Percentiles rank a stretch among this genome's conserved stretches.
phyloP scores from a whole-genome alignment of 1,139 yeast genomes.

The Blastobotrys indianensis region DNA sequence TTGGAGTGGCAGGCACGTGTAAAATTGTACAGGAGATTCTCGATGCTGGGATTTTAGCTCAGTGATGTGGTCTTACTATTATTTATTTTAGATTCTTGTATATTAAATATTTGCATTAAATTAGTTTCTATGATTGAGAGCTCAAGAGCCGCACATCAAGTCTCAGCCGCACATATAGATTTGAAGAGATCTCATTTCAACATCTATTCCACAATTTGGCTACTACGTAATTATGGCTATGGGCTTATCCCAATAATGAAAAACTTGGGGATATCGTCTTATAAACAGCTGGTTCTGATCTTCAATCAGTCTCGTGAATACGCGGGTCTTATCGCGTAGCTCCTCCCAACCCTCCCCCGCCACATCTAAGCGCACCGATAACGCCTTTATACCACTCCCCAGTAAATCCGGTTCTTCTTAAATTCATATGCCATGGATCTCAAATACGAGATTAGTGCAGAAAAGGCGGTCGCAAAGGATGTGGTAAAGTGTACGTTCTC shows the following conservation, averaged over 20 bases:
- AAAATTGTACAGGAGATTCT: slow-evolving; percentile 6
- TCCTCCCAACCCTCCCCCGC: background rate
- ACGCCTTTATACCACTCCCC: background rate
- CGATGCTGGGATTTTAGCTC: background rate
- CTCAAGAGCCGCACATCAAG: no score
- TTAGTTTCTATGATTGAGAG: no score
- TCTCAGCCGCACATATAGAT: no score
- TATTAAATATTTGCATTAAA: no score
- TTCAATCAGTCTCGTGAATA: background rate
- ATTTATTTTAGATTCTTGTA: background rate
- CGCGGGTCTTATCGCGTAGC: background rate
- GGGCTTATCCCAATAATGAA: no score
- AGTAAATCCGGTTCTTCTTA: background rate
- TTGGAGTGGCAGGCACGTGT: slow-evolving; percentile 4
- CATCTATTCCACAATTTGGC: no score
- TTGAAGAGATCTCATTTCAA: no score
- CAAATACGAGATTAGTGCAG: slow-evolving; percentile 34
- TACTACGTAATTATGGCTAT: no score
- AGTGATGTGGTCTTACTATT: background rate
- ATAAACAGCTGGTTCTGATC: background rate
- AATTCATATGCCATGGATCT: slow-evolving; percentile 27
- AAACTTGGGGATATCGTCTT: no score
- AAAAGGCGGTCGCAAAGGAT: slow-evolving; percentile 33
- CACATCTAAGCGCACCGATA: background rate
- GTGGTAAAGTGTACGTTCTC: slow-evolving; percentile 31